Evolutionary conservation across 768 basidiomycete species (phyloP).

Genomic region (Ramaria sp.): DNA sequence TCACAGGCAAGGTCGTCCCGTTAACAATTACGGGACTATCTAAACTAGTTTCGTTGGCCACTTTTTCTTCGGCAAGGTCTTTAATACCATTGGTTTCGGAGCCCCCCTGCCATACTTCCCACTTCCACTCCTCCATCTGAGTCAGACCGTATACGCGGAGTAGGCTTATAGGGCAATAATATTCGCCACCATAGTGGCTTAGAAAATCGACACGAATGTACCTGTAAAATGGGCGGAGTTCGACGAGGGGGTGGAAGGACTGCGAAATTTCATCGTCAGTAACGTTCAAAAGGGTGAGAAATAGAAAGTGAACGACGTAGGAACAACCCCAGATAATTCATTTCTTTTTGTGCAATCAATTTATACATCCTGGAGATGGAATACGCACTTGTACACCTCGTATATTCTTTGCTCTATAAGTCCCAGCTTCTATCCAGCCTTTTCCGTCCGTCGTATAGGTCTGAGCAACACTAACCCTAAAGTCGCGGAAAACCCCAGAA

Average conservation of each 20-base stretch:
- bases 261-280: constrained; percentile 16
- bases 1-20: neutral
- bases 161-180: constrained; percentile 90
- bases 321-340: neutral
- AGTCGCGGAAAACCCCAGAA: constrained; percentile 90
- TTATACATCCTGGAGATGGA: neutral
- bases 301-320: neutral
- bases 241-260: constrained; percentile 71
- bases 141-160: constrained; percentile 92
- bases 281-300: neutral
- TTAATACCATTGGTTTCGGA: neutral
- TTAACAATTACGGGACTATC: neutral
- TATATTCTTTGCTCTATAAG: constrained; percentile 71
- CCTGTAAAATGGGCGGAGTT: constrained; percentile 78
- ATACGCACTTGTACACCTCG: constrained; percentile 77
- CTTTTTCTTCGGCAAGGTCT: neutral
- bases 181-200: constrained; percentile 89
- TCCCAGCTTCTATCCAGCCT: constrained; percentile 70
- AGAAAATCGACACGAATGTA: constrained; percentile 92
- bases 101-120: constrained; percentile 65
- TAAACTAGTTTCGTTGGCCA: neutral
- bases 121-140: constrained; percentile 93
- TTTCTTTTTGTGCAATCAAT: neutral
- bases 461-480: constrained; percentile 65
- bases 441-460: constrained; percentile 46